Conservation (phyloP, 1,139 yeast species). For the Saccharomyces uvarum region DNA sequence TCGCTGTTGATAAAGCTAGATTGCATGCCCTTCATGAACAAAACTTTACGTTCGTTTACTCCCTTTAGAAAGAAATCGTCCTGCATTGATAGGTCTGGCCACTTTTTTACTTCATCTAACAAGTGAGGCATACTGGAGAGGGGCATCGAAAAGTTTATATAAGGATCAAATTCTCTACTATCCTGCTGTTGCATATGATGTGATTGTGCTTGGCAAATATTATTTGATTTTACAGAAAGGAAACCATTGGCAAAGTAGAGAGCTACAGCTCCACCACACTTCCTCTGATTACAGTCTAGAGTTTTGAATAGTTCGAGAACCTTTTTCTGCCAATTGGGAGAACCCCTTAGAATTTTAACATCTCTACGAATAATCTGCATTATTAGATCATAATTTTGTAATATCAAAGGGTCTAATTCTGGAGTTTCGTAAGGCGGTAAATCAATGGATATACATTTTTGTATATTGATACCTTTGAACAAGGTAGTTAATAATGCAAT, state of each 20-base stretch:
- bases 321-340: slow-evolving; percentile 20
- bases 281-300: slow-evolving; percentile 12
- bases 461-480: slow-evolving; percentile 13
- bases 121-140: slow-evolving; percentile 22
- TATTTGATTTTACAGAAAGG: slow-evolving; percentile 15
- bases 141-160: slow-evolving; percentile 22
- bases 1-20: slow-evolving; percentile 20
- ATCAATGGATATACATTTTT: slow-evolving; percentile 27
- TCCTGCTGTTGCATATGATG: slow-evolving; percentile 1
- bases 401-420: slow-evolving; percentile 15
- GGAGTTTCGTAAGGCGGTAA: slow-evolving; percentile 28
- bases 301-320: slow-evolving; percentile 14
- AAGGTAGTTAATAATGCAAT: slow-evolving; percentile 25
- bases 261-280: slow-evolving; percentile 13
- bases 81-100: slow-evolving; percentile 16
- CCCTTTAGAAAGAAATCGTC: neutral
- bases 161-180: slow-evolving; percentile 9
- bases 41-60: slow-evolving; percentile 8
- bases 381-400: slow-evolving; percentile 17
- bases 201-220: neutral
- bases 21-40: slow-evolving; percentile 22
- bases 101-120: slow-evolving; percentile 16
- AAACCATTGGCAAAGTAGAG: slow-evolving; percentile 29
- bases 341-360: slow-evolving; percentile 21
- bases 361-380: slow-evolving; percentile 17